These are phyloP conservation scores for Gaertneriomyces sp. DNA, from an alignment of 192 early-diverging fungal species.

Conservation along the genomic window DNA sequence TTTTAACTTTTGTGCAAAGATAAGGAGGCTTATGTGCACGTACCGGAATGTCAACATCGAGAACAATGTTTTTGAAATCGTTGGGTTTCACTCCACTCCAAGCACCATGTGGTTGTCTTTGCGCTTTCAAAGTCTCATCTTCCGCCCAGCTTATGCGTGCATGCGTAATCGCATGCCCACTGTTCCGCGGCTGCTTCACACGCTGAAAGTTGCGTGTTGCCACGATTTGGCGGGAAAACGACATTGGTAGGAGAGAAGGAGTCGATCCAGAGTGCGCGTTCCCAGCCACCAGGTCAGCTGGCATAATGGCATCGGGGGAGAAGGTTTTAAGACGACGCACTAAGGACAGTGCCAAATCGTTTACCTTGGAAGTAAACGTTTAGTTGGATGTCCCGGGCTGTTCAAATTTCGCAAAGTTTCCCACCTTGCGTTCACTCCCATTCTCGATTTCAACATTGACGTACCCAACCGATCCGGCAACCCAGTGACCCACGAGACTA, in stretches of 20 bases:
- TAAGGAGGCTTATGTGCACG: background rate
- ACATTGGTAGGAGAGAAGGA: constrained; percentile 30
- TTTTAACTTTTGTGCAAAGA: background rate
- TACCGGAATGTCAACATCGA: constrained; percentile 43
- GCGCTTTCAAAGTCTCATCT: constrained; percentile 21
- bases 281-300: background rate
- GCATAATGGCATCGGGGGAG: constrained; percentile 1
- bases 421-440: constrained; percentile 30
- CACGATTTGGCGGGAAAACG: constrained; percentile 33
- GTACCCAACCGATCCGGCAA: constrained; percentile 33
- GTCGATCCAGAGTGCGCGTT: background rate
- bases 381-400: background rate
- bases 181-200: constrained; percentile 14
- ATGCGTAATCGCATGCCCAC: background rate
- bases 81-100: constrained; percentile 41
- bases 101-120: background rate
- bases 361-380: constrained; percentile 20
- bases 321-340: constrained; percentile 47
- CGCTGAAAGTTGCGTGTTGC: constrained; percentile 15
- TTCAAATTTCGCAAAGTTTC: background rate
- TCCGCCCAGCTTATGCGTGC: background rate
- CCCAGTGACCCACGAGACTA: constrained; percentile 14
- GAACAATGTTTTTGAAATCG: constrained; percentile 22
- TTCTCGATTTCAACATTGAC: constrained; percentile 41
- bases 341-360: constrained; percentile 30